These are phyloP conservation scores for Phialemonium atrogriseum DNA, from an alignment of 2,329 filamentous ascomycete genomes.

Conservation along the genomic window DNA sequence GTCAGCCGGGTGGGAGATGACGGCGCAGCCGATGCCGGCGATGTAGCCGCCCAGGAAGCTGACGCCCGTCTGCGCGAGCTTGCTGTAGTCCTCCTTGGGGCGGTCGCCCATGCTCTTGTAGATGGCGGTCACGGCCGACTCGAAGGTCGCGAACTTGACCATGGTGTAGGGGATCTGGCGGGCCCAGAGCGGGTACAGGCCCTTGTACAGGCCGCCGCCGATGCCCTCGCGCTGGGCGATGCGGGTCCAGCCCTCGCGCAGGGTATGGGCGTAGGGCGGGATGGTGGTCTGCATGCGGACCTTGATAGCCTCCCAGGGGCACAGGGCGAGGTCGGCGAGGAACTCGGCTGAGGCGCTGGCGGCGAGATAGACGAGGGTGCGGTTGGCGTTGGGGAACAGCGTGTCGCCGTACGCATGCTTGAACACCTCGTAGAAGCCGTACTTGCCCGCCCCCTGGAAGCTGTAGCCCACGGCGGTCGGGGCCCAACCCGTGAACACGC, in stretches of 20 bases:
- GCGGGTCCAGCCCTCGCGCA: constrained; percentile 58
- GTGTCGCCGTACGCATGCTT: constrained; percentile 59
- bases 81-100: constrained; percentile 70
- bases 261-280: constrained; percentile 66
- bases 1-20: constrained; percentile 72
- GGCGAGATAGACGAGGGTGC: constrained; percentile 61
- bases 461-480: constrained; percentile 84
- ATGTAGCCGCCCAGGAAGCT: constrained; percentile 79
- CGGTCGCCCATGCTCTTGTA: constrained; percentile 65
- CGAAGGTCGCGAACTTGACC: constrained; percentile 92
- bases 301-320: constrained; percentile 89
- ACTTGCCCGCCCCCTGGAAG: constrained; percentile 84
- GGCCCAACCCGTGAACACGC: constrained; percentile 75
- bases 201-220: constrained; percentile 73
- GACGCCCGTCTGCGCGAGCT: constrained; percentile 74
- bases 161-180: constrained; percentile 87
- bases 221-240: constrained; percentile 68
- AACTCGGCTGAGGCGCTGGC: constrained; percentile 63
- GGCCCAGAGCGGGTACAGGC: constrained; percentile 83
- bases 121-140: constrained; percentile 81
- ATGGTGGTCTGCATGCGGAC: constrained; percentile 86
- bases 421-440: constrained; percentile 90
- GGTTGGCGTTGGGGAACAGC: constrained; percentile 24
- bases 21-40: constrained; percentile 80
- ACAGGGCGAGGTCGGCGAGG: constrained; percentile 73